Conservation (phyloP, 495 filamentous ascomycete genomes). For the Xylaria castorea region DNA sequence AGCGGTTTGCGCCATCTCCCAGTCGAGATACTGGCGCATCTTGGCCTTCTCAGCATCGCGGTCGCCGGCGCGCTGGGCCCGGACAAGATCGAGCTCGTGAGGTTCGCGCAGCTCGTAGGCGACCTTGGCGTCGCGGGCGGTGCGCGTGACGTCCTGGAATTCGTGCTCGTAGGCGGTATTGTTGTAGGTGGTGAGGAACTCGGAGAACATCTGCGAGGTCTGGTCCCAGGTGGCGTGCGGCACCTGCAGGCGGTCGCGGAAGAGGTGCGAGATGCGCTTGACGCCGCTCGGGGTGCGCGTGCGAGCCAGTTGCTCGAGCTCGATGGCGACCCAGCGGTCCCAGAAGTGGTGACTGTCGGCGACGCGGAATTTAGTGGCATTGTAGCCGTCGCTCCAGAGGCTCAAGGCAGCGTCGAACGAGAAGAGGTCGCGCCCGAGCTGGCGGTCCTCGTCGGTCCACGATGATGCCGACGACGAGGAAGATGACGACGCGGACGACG, state of each 20-base stretch:
- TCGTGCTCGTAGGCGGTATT: conserved; percentile 75
- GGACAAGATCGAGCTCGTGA: conserved; percentile 71
- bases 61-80: conserved; percentile 65
- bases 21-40: conserved; percentile 81
- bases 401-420: conserved; percentile 74
- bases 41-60: conserved; percentile 60
- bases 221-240: conserved; percentile 87
- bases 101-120: conserved; percentile 72
- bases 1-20: conserved; percentile 70
- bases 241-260: conserved; percentile 72
- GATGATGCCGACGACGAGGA: conserved; percentile 30
- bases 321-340: conserved; percentile 76
- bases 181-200: conserved; percentile 80
- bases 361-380: conserved; percentile 80
- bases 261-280: conserved; percentile 70
- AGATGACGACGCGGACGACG: conserved; percentile 1
- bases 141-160: conserved; percentile 73
- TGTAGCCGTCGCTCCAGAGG: conserved; percentile 79
- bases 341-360: conserved; percentile 88
- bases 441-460: conserved; percentile 80
- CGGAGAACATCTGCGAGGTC: conserved; percentile 83
- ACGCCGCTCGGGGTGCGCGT: conserved; percentile 64
- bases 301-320: conserved; percentile 61
- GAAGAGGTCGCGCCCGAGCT: conserved; percentile 80
- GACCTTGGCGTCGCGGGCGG: conserved; percentile 71